Evolutionary conservation across 208 protist genomes (phyloP), one percentile per base, ranked within the genome.

Genomic region (Acanthamoeba castellanii): DNA sequence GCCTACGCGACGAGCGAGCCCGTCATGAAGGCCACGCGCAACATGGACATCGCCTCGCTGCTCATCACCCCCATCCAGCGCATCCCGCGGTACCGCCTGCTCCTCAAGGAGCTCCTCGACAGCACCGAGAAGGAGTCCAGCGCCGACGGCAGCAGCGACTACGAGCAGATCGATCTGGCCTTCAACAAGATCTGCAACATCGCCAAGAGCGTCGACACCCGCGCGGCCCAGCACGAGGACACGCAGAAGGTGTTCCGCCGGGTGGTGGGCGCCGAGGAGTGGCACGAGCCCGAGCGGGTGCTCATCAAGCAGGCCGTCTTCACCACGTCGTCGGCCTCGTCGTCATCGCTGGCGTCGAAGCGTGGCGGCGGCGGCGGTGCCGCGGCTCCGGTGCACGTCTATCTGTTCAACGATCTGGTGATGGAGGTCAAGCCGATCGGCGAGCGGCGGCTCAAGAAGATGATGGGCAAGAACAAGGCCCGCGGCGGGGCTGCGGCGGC

Each of bases 141-240:
- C 34, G 76, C 2, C 76, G 42, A 6, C 42, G 78, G 3, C 78
- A 47, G 72, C 27, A 55, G 25, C 34, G 90, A 94, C 72, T 94
- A 85, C 70, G 90, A 76, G 42, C 50, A 85, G 42, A 37, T 94
- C 47, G 47, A 59, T 30, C 72, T 76, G 27, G 90, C 90, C 18
- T 84, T 85, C 72, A 84, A 57, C 52, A 94, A 94, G 90, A 94
- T 94, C 70, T 84, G 90, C 90, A 94, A 59, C 47, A 84, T 94
- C 34, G 50, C 90, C 64, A 76, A 94, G 90, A 76, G 9, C 22
- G 70, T 94, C 52, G 70, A 94, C 47, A 55, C 70, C 30, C 42
- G 4, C 20, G 90, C 90, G 34, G 55, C 61, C 13, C 72, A 85
- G 72, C 55, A 72, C 72, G 90, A 94, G 52, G 55, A 94, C 42